phyloP scores from a whole-genome alignment of 2,329 filamentous ascomycete genomes.

The Lecanicillium sp. region DNA sequence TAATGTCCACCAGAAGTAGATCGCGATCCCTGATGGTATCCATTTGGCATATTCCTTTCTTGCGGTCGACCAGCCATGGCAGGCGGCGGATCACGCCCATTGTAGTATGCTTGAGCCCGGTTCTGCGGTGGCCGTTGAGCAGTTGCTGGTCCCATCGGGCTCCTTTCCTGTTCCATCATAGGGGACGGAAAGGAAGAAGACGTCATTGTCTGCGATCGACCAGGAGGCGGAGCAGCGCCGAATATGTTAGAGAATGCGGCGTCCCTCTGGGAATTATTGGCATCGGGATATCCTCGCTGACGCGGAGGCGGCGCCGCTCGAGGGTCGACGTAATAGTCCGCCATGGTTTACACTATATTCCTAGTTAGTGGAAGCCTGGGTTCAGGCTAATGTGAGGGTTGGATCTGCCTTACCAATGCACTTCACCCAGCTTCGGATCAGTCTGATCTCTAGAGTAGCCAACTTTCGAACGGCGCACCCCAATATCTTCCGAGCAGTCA shows the following conservation, averaged over 20 bases:
- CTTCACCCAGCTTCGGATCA: too few species aligned
- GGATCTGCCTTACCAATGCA: too few species aligned
- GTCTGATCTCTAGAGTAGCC: too few species aligned
- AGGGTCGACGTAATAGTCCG: constrained; percentile 49
- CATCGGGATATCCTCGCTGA: constrained; percentile 40
- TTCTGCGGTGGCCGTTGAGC: constrained; percentile 44
- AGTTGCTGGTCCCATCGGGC: constrained; percentile 51
- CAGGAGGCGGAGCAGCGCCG: constrained; percentile 74
- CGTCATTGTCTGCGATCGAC: constrained; percentile 92
- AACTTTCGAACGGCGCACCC: too few species aligned
- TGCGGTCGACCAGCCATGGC: constrained; percentile 24
- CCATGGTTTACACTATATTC: constrained; percentile 32
- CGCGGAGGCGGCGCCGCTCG: constrained; percentile 31
- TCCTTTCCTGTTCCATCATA: constrained; percentile 46
- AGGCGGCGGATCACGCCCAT: constrained; percentile 20
- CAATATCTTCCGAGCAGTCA: too few species aligned
- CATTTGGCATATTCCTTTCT: constrained; percentile 36
- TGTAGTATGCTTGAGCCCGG: constrained; percentile 22
- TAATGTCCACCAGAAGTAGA: constrained; percentile 38
- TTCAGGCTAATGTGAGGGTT: too few species aligned
- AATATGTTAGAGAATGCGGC: constrained; percentile 96
- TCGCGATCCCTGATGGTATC: constrained; percentile 46
- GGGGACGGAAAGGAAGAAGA: constrained; percentile 55
- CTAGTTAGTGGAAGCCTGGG: too few species aligned
- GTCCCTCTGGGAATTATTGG: constrained; percentile 67